Base-by-base conservation (phyloP, 2,329 filamentous ascomycete species). In the Aspergillus terreus region DNA sequence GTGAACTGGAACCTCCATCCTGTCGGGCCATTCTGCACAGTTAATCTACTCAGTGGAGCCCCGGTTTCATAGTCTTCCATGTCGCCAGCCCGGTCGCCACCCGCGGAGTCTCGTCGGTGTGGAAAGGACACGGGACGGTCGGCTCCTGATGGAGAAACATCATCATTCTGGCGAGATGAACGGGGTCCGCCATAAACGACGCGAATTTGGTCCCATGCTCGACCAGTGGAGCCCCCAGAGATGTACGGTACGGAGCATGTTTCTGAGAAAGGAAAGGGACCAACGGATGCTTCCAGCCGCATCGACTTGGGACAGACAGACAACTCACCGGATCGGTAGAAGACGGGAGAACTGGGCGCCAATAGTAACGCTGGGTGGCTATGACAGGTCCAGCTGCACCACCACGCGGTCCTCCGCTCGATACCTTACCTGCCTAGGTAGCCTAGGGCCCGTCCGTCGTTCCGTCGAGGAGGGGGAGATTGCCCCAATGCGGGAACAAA, bases 61-160 rank as follows among this genome's bases (percentile, higher is more conserved):
- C 33, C 40, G 46, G 49, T 46, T 46, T 49, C 47, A 49, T 43
- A 33, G 11, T n/a, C 46, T 30, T 17, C 35, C 35, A n/a, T n/a
- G 12, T 30, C 35, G 12, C 14, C 35, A 17, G 35, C 10, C 35
- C 15, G 35, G 35, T 38, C 12, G 35, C 35, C 35, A 38, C 27
- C 35, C 14, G 35, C 12, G 35, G 17, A 23, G 40, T 19, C 9
- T 42, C 19, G 15, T 42, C 40, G 40, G 40, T 42, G 40, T 42
- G 46, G 17, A 43, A 19, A 49, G 21, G 32, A 32, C 17, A 49
- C 52, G 49, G 55, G 46, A 53, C 45, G 27, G 46, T 58, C 56
- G 53, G 53, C 51, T 52, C 54, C 21, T 7, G 40, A 42, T 42
- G 40, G 40, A 21, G 40, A 42, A 42, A 30, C 23, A 23, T 30